Base-by-base conservation (phyloP, 2,329 filamentous ascomycete genomes). In the Ophiostoma australiae region DNA sequence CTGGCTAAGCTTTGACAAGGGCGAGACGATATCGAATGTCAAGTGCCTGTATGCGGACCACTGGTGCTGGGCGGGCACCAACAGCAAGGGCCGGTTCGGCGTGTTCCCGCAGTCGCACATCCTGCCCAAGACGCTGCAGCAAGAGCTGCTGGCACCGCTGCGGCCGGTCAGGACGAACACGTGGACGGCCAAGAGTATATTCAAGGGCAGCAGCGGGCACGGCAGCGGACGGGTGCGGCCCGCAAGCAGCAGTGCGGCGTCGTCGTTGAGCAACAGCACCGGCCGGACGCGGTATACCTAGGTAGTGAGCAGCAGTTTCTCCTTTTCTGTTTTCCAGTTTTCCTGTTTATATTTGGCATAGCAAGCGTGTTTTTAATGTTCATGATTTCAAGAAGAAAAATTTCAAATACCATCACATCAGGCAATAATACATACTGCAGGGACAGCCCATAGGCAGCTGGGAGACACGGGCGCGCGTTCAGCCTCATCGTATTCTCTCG, bases 1-100 rank as follows among this genome's bases (percentile, higher is more conserved):
- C 13, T 88, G 86, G 86, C 79, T 88, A n/a, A 82, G 80, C 73
- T 86, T 91, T 76, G 88, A 89, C 39, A 90, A 89, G 76, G 87
- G 87, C 27, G 89, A 91, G 73, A 82, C 84, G 3, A 89, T 91
- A 20, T 87, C 84, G 74, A 92, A 89, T 79, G 92, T 87, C 33
- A 80, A 79, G 69, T 86, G 84, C 84, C 39, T 78, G 0, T 76
- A 79, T 70, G 75, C 75, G 3, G 77, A 79, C 70, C 77, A 78
- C 69, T 80, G 79, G 79, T 79, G 77, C 71, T 80, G 79, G 79
- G 77, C 75, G 23, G 79, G 79, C 11, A 79, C 77, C 27, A 79
- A 79, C 69, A 76, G 74, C 67, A 79, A 77, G 67, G 79, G 79
- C n/a, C 75, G 74, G 37, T 76, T 76, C 35, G 79, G 79, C 8